Base-by-base conservation (phyloP, 2,329 filamentous ascomycete species). In the Apiospora hydei region DNA sequence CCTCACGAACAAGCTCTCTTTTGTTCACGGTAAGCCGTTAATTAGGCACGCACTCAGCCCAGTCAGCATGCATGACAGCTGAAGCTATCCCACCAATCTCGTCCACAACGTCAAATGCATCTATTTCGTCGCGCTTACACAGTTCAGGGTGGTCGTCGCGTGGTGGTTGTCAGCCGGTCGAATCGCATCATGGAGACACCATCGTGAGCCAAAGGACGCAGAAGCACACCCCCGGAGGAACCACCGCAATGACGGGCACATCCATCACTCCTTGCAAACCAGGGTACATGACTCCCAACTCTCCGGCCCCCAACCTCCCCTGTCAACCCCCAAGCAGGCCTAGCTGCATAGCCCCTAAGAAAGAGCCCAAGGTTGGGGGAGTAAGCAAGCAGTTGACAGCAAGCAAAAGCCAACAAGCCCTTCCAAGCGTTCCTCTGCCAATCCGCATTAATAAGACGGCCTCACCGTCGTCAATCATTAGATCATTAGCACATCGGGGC, bases 61-160 rank as follows among this genome's bases (percentile, higher is more conserved):
- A 61, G 53, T 61, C 53, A 61, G 53, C 53, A 34, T 61, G 53
- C 53, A 61, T 61, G 16, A 1, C 53, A 21, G 30, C 53, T 61
- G 53, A 61, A 61, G 16, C 16, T 38, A 34, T 61, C 21, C 30
- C 53, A 61, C 53, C 53, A 61, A 61, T 61, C 53, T 61, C 16
- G 11, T 18, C 30, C 11, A 61, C 8, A 61, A 10, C 38, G 53
- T 21, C 30, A 11, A 61, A 21, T 38, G 53, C 30, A 61, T 38
- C 53, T 18, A 61, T 61, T 11, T 26, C 16, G 7, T 34, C 7
- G 34, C 16, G 30, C 30, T 30, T 30, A 61, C 34, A 61, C 34
- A 7, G 10, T 21, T 38, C 53, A 38, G 34, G 34, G 30, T 34
- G 8, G 34, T 10, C 18, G 7, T 61, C 30, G 26, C 53, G 30